Conservation (phyloP, 1,284 basidiomycete species). For the Sanghuangporus weigelae region DNA sequence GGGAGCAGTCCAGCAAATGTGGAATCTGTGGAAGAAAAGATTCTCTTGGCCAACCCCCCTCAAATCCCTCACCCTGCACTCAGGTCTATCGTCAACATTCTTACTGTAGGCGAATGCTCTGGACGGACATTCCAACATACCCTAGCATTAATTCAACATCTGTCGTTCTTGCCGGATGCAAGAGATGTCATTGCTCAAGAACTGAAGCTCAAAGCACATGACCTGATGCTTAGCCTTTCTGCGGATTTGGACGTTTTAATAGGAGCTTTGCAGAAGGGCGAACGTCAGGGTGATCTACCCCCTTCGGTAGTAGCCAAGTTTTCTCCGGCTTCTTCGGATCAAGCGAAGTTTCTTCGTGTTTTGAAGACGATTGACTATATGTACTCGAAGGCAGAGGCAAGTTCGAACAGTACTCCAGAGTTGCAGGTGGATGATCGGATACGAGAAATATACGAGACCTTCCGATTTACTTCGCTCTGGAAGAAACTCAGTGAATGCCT, state of each 20-base stretch:
- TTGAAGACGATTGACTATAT: constrained; percentile 96
- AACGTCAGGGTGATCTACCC: constrained; percentile 49
- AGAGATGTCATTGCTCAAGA: constrained; percentile 86
- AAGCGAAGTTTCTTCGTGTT: constrained; percentile 89
- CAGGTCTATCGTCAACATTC: constrained; percentile 87
- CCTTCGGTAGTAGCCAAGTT: constrained; percentile 80
- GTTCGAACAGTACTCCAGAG: constrained; percentile 17
- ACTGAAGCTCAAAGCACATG: constrained; percentile 77
- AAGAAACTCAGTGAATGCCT: constrained; percentile 81
- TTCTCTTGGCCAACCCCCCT: constrained; percentile 67
- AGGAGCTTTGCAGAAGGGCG: constrained; percentile 49
- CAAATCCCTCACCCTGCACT: constrained; percentile 78
- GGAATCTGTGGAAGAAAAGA: constrained; percentile 53
- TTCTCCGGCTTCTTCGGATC: constrained; percentile 85
- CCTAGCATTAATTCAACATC: constrained; percentile 82
- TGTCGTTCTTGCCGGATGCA: constrained; percentile 82
- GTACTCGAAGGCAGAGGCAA: constrained; percentile 41
- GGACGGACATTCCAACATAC: constrained; percentile 91
- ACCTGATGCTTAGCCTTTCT: constrained; percentile 72
- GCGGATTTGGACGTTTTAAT: constrained; percentile 76
- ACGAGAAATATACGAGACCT: constrained; percentile 80
- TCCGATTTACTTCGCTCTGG: constrained; percentile 87
- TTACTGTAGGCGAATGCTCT: constrained; percentile 94
- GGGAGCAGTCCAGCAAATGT: constrained; percentile 22
- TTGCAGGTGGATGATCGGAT: constrained; percentile 72